Base-by-base conservation (phyloP, 441 rosid genomes). In the Theobroma grandiflorum region DNA sequence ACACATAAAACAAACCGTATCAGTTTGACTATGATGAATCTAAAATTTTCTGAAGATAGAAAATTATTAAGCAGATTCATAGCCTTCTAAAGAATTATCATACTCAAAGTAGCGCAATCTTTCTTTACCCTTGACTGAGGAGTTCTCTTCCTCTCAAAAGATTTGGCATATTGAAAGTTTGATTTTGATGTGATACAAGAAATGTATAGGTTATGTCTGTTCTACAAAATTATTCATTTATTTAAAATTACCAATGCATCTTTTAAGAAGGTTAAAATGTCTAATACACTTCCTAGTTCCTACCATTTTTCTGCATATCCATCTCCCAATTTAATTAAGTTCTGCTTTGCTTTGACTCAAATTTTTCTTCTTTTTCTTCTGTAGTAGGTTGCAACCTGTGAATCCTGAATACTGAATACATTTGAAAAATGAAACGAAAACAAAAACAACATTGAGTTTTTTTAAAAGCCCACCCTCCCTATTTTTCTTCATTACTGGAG, bases 1-100 rank as follows among this genome's bases (percentile, higher is more conserved):
- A 62, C 18, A 12, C 40, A 22, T 58, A 33, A 61, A 12, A 61
- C 8, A 61, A 62, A 62, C 3, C 35, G 35, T 35, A 33, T 31
- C 42, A 33, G 33, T 61, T 59, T 33, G 42, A 62, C 66, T 22
- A 45, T 45, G 38, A 47, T 47, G 38, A 69, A 69, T 69, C 10
- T 2, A 14, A 45, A 45, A 14, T 7, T 69, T 69, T 26, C 35
- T 68, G 18, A 53, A 11, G 73, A 55, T 12, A 20, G 33, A 52
- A 42, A 67, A 67, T n/a, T 42, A 67, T 10, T 67, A 40, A 42
- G 15, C 72, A 67, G 33, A 67, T n/a, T 42, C 72, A 10, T 45
- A 68, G 49, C 49, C 49, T 45, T 45, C 8, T 2, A 45, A 8
- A 7, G 10, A 45, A 45, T 45, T 6, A 45, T 45, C 10, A 45